Evolutionary conservation across 2,329 filamentous ascomycete species (phyloP).

Genomic region (Rutstroemia sp.): DNA sequence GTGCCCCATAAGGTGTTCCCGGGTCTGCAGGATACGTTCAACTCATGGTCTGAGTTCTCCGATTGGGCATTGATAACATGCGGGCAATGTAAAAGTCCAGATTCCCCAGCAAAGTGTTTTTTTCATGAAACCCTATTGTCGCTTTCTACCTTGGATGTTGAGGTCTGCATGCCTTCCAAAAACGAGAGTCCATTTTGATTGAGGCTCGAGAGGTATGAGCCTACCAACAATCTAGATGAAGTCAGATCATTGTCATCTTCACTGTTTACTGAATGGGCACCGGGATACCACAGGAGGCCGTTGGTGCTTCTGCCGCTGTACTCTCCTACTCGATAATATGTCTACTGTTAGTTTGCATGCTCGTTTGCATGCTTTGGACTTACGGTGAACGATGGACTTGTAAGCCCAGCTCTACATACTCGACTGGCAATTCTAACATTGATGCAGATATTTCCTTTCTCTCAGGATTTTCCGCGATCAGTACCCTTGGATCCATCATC

Average conservation of each 20-base stretch:
- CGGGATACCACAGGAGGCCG: slow-evolving; percentile 20
- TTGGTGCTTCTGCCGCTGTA: slow-evolving; percentile 22
- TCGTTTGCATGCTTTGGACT: slow-evolving; percentile 24
- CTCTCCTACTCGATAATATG: slow-evolving; percentile 26
- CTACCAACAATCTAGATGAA: slow-evolving; percentile 1
- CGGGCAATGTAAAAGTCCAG: slow-evolving; percentile 5
- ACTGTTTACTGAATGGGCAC: slow-evolving; percentile 4
- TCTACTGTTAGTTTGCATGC: slow-evolving; percentile 15
- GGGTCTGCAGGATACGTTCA: background rate
- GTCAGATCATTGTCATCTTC: background rate
- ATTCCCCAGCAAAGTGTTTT: background rate
- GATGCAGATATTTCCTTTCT: slow-evolving; percentile 25
- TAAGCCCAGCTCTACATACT: slow-evolving; percentile 8
- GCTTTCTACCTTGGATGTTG: background rate
- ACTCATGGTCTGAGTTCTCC: background rate
- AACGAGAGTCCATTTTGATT: background rate
- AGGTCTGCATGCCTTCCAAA: background rate
- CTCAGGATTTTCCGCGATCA: slow-evolving; percentile 22
- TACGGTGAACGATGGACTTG: slow-evolving; percentile 29
- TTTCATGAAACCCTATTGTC: background rate
- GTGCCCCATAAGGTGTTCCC: background rate
- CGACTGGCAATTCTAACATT: background rate
- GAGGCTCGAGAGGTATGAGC: background rate
- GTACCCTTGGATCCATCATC: slow-evolving; percentile 24
- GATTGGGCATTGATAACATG: slow-evolving; percentile 2